Base-by-base conservation (phyloP, 2,329 filamentous ascomycete species). In the Fusarium dimerum region DNA sequence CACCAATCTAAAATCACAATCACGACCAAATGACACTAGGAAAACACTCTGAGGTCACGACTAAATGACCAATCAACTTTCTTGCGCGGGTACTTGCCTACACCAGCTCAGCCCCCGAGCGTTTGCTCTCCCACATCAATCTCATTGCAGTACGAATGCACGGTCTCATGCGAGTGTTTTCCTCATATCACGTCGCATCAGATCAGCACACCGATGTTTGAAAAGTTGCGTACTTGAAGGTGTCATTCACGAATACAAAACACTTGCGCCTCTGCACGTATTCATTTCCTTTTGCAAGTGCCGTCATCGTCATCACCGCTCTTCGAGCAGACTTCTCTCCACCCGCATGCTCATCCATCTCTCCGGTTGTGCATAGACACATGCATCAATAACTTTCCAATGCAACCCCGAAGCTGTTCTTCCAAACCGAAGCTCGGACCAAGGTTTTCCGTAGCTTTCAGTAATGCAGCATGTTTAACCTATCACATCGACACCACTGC, bases 181-280 rank as follows among this genome's bases (percentile, higher is more conserved):
- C 30, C 15, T 44, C 41, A 36, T 29, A 16, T 48, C 36, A 49
- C 41, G 43, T 54, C 36, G 45, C 43, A 47, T 50, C 44, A 48
- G 48, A 3, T 43, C 41, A n/a, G 47, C 56, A 61, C 58, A 61
- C 57, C 58, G 58, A 61, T 54, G 49, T 59, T 61, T 61, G 46
- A 15, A 15, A 36, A 15, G 5, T 15, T 36, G 13, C 32, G 32
- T 11, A 36, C 10, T 6, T 36, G 32, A 15, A 36, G 32, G 32
- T 15, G 32, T 36, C 32, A 36, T 36, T 36, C 11, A 36, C 20
- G 20, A 26, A 26, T 7, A 26, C 20, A 26, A 26, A 26, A 4
- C 20, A 26, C 32, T 3, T 36, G 32, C 49, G 47, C n/a, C 49
- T 40, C 46, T 51, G 30, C 3, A 36, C 20, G 20, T 36, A 36